A percentile compares a stretch with the other conserved stretches of the same genome.
These are phyloP conservation scores for Aspergillus pseudonomiae DNA, from an alignment of 2,329 filamentous ascomycete genomes.

Conservation along the genomic window DNA sequence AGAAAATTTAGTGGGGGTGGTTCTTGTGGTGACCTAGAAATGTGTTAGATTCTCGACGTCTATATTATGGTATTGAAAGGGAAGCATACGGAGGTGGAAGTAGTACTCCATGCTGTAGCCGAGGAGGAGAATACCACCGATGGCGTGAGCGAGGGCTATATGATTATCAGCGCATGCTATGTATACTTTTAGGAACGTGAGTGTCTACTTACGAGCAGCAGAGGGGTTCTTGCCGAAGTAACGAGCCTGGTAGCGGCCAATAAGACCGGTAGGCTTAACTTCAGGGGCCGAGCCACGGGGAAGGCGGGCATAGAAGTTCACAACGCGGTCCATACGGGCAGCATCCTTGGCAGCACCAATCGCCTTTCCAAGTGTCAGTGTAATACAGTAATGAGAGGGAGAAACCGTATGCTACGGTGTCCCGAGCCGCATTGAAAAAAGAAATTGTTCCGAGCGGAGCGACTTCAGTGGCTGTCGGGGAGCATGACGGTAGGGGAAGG, in stretches of 20 bases:
- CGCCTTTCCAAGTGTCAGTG: conserved; percentile 63
- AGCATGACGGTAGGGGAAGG: conserved; percentile 11
- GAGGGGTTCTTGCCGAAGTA: conserved; percentile 97
- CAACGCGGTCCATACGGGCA: conserved; percentile 94
- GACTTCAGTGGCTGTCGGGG: conserved; percentile 19
- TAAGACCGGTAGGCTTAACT: conserved; percentile 76
- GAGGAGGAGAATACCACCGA: conserved; percentile 74
- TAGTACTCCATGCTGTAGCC: conserved; percentile 99
- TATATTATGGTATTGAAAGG: neutral
- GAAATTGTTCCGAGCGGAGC: conserved; percentile 23
- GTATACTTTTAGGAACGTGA: neutral
- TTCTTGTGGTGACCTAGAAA: conserved; percentile 97
- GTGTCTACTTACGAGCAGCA: conserved; percentile 73
- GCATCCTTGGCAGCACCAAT: conserved; percentile 95
- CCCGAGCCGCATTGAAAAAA: conserved; percentile 21
- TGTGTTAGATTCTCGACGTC: conserved; percentile 15
- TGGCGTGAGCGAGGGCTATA: conserved; percentile 83
- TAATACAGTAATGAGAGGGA: conserved; percentile 7
- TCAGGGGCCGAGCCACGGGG: conserved; percentile 89
- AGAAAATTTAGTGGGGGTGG: conserved; percentile 81
- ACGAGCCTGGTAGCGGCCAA: conserved; percentile 80
- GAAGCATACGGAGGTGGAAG: conserved; percentile 92
- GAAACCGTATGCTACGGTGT: conserved; percentile 14
- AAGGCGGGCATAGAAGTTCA: conserved; percentile 98
- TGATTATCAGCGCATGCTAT: conserved; percentile 9